A percentile compares a stretch with the other conserved stretches of the same genome.
Conservation (phyloP, 352 stramenopile genomes). For the Phytophthora tubulina region DNA sequence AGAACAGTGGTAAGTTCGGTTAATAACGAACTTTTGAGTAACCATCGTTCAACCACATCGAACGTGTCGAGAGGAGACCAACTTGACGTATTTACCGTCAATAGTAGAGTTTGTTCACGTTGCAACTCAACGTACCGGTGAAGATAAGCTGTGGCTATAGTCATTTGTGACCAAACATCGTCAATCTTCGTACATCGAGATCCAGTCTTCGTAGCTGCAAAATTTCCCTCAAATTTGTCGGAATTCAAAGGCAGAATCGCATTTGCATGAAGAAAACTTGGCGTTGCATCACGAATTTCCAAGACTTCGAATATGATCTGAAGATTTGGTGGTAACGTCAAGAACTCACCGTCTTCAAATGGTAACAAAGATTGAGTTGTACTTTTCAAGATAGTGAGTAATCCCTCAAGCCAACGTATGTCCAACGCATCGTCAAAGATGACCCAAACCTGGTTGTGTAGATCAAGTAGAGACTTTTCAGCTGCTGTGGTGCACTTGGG, state of each 20-base stretch:
- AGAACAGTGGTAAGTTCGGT: conserved; percentile 25
- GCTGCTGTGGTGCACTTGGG: not conserved
- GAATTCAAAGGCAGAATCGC: conserved; percentile 37
- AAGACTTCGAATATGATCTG: conserved; percentile 71
- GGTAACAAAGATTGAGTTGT: conserved; percentile 14
- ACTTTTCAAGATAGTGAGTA: conserved; percentile 43
- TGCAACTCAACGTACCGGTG: conserved; percentile 32
- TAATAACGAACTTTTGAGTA: conserved; percentile 22
- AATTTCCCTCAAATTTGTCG: not conserved
- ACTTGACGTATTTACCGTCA: not conserved
- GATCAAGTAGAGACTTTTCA: conserved; percentile 6
- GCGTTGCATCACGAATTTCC: conserved; percentile 46
- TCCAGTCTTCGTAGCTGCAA: not conserved
- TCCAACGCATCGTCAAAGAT: conserved; percentile 58
- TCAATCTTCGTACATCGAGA: conserved; percentile 1
- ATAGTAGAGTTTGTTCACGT: conserved; percentile 2
- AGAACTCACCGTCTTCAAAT: conserved; percentile 60
- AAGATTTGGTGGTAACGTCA: conserved; percentile 71
- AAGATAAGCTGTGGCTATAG: conserved; percentile 34
- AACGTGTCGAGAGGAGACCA: conserved; percentile 24
- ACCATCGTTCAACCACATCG: conserved; percentile 27
- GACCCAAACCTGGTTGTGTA: conserved; percentile 50
- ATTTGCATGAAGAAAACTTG: conserved; percentile 41
- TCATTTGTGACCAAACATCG: conserved; percentile 1
- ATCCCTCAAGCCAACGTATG: conserved; percentile 49